Percentiles rank a stretch among this genome's conserved stretches.
Evolutionary conservation across 2,329 filamentous ascomycete genomes (phyloP).

Genomic region (Dactylonectria estremocensis): DNA sequence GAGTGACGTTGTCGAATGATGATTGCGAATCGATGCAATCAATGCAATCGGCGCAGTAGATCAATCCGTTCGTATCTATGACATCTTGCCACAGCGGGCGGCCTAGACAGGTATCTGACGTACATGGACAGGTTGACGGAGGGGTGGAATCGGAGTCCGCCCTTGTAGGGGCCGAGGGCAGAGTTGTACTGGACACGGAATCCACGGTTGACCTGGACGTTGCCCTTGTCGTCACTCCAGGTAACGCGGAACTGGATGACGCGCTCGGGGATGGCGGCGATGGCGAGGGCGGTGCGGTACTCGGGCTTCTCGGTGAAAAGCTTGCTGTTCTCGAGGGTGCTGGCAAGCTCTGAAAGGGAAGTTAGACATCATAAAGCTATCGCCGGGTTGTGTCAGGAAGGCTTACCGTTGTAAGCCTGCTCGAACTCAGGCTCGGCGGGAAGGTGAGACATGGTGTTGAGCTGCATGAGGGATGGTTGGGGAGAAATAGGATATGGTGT

Average conservation of each 20-base stretch:
- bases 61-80: slow-evolving; percentile 4
- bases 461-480: slow-evolving; percentile 38
- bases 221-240: slow-evolving; percentile 95
- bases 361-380: slow-evolving; percentile 2
- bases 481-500: background rate
- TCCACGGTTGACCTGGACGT: slow-evolving; percentile 92
- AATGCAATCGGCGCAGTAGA: slow-evolving; percentile 8
- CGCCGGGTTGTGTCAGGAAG: slow-evolving; percentile 25
- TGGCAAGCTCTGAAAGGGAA: slow-evolving; percentile 81
- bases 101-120: slow-evolving; percentile 36
- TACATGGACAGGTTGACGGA: slow-evolving; percentile 82
- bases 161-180: slow-evolving; percentile 97
- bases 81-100: slow-evolving; percentile 9
- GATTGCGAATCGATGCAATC: no score
- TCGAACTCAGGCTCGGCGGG: slow-evolving; percentile 95
- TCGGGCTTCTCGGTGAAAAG: slow-evolving; percentile 96
- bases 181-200: slow-evolving; percentile 99
- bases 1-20: slow-evolving; percentile 2
- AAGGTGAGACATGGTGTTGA: slow-evolving; percentile 82
- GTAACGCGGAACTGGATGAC: slow-evolving; percentile 97
- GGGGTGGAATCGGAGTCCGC: slow-evolving; percentile 94
- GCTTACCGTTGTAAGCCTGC: slow-evolving; percentile 94
- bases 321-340: slow-evolving; percentile 92
- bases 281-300: slow-evolving; percentile 90
- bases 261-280: slow-evolving; percentile 93